These are phyloP conservation scores for Durotheca rogersii DNA, from an alignment of 495 filamentous ascomycete genomes.

Conservation along the genomic window DNA sequence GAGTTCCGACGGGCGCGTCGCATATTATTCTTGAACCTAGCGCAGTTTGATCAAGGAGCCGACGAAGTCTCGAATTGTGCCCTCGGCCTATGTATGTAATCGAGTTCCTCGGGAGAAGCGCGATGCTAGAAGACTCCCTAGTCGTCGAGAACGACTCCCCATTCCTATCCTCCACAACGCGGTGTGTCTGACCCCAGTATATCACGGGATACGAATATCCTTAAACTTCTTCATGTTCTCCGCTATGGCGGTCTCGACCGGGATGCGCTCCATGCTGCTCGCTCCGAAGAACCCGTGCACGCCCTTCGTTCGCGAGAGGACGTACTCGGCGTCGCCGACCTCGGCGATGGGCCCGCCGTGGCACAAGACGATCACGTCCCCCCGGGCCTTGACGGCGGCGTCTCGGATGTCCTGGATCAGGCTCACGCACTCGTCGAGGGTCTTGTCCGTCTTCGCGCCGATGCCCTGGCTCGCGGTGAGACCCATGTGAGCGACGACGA, in stretches of 20 bases:
- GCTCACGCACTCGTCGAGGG: slow-evolving; percentile 60
- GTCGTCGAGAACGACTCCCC: too few species aligned
- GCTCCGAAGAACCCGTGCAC: slow-evolving; percentile 73
- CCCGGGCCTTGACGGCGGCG: slow-evolving; percentile 53
- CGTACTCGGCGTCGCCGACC: slow-evolving; percentile 62
- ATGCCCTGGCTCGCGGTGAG: slow-evolving; percentile 65
- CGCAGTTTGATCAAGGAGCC: too few species aligned
- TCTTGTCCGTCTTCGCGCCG: slow-evolving; percentile 59
- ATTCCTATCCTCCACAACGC: too few species aligned
- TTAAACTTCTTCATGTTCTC: slow-evolving; percentile 64
- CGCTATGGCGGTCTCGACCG: slow-evolving; percentile 66
- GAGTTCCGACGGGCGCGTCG: too few species aligned
- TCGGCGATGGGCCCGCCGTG: slow-evolving; percentile 68
- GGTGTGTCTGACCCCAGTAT: too few species aligned
- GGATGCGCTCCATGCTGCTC: slow-evolving; percentile 69
- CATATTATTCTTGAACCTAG: too few species aligned
- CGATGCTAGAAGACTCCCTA: too few species aligned
- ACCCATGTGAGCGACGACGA: slow-evolving; percentile 69
- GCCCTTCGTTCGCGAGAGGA: slow-evolving; percentile 57
- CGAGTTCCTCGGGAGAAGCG: too few species aligned
- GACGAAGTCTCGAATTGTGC: too few species aligned
- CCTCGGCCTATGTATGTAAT: too few species aligned
- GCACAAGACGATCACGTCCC: slow-evolving; percentile 64
- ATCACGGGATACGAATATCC: slow-evolving; percentile 26
- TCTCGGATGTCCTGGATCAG: slow-evolving; percentile 64